Base-by-base conservation (phyloP, 441 rosid species). In the Corymbia calophylla region DNA sequence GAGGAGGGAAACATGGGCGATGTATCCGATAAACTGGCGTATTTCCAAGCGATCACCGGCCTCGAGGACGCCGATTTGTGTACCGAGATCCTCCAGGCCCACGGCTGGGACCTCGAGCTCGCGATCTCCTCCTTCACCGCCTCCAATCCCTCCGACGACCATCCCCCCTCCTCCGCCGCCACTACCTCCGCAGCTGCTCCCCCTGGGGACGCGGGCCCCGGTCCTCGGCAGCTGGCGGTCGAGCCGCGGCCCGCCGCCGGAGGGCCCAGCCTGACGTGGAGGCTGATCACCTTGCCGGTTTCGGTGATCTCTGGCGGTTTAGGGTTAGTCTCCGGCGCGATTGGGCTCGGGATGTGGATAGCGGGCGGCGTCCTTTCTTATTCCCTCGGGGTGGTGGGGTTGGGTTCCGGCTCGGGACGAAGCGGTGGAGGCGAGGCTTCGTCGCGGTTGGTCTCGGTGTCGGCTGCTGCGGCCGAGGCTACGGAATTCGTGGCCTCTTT, bases 51-150 rank as follows among this genome's bases (percentile, higher is more conserved):
- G 90, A 93, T 97, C 86, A 96, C 99, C 6, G 99, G 99, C 88
- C 94, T 98, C 54, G 96, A 97, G 90, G 99, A 97, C 91, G 91
- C 94, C 88, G 98, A 96, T 92, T 93, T 98, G 89, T 98, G 99
- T 87, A 96, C 97, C 2, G 99, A 98, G 93, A 96, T 97, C 92
- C 99, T 97, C 53, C 97, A 95, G 90, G 99, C 99, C 80, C 98
- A 98, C 92, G 94, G 94, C 87, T 97, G 99, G 99, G 99, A 98
- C 96, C 94, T 98, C 35, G 99, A 98, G 91, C 99, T 97, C 88
- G 99, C 99, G 86, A 93, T 98, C 95, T 95, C 98, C 88, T 93
- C 99, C 32, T 95, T 96, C 94, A 95, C 99, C 27, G 91, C 95
- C 48, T 80, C 89, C 85, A 92, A 88, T 53, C 54, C 64, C 44